phyloP scores from a whole-genome alignment of 306 rosid genomes.

The Gynostemma pentaphyllum region DNA sequence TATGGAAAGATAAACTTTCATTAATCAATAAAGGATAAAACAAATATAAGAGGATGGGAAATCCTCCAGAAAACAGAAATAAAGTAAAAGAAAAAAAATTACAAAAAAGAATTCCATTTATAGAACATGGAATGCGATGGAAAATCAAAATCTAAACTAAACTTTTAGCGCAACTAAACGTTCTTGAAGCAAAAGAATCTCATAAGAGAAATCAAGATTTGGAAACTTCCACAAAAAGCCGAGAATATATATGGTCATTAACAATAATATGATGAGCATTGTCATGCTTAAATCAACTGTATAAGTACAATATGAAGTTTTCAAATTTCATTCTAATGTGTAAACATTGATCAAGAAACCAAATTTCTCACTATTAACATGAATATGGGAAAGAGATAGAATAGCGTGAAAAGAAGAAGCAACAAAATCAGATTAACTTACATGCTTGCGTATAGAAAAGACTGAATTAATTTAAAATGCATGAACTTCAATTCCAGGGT shows the following conservation, averaged over 20 bases:
- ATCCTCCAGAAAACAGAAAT: no score
- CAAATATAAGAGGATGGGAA: no score
- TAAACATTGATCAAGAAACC: neutral
- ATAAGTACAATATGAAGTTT: neutral
- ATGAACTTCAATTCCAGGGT: neutral
- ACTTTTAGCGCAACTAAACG: no score
- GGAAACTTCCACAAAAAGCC: no score
- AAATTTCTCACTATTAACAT: neutral
- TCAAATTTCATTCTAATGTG: neutral
- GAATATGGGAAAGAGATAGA: neutral
- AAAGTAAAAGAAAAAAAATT: no score
- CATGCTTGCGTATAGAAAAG: neutral
- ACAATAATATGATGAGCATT: neutral
- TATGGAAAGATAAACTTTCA: no score
- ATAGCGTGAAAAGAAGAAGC: neutral
- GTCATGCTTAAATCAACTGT: neutral
- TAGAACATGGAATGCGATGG: no score
- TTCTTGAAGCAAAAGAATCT: no score
- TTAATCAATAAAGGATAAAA: no score
- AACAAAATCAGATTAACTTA: neutral
- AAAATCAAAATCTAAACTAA: no score
- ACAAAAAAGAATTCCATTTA: no score
- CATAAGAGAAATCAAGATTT: no score
- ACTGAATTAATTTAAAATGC: neutral
- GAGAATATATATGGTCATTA: neutral